Conservation (phyloP, 1,284 basidiomycete genomes). For the Phylloporus sp. region DNA sequence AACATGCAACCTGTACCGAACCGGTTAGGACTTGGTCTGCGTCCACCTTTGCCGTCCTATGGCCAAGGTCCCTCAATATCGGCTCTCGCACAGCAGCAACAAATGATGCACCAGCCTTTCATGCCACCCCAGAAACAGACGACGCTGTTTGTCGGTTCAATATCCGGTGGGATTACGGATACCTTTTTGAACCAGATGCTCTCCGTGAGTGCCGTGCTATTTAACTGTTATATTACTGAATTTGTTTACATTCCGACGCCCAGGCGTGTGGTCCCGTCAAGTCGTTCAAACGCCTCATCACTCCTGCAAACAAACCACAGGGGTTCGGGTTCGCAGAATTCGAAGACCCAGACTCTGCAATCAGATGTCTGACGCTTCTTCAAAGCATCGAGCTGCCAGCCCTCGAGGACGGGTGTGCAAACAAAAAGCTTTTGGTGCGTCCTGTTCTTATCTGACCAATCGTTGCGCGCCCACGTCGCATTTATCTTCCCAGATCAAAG, state of each 20-base stretch:
- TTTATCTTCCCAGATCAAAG: conserved; percentile 68
- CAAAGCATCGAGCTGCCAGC: conserved; percentile 88
- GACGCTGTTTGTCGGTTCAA: conserved; percentile 91
- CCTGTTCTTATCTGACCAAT: conserved; percentile 21
- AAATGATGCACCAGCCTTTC: conserved; percentile 62
- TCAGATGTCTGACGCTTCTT: conserved; percentile 80
- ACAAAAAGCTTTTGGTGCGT: conserved; percentile 86
- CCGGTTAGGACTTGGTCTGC: conserved; percentile 82
- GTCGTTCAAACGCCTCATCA: conserved; percentile 89
- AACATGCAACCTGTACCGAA: conserved; percentile 70
- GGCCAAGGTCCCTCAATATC: conserved; percentile 87
- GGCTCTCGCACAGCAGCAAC: conserved; percentile 83
- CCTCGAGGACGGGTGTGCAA: conserved; percentile 80
- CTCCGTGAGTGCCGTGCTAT: conserved; percentile 53
- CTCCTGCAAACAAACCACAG: conserved; percentile 89
- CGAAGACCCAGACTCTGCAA: conserved; percentile 86
- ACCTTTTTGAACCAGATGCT: conserved; percentile 78
- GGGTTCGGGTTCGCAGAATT: conserved; percentile 96
- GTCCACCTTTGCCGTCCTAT: conserved; percentile 80
- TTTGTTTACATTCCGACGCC: neutral
- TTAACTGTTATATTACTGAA: conserved; percentile 1
- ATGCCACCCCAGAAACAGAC: conserved; percentile 61
- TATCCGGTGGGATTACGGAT: conserved; percentile 91
- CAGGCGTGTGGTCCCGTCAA: conserved; percentile 88
- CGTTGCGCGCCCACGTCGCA: conserved; percentile 44